Evolutionary conservation across 2,329 filamentous ascomycete genomes (phyloP).

Genomic region (Pseudonectria foliicola): DNA sequence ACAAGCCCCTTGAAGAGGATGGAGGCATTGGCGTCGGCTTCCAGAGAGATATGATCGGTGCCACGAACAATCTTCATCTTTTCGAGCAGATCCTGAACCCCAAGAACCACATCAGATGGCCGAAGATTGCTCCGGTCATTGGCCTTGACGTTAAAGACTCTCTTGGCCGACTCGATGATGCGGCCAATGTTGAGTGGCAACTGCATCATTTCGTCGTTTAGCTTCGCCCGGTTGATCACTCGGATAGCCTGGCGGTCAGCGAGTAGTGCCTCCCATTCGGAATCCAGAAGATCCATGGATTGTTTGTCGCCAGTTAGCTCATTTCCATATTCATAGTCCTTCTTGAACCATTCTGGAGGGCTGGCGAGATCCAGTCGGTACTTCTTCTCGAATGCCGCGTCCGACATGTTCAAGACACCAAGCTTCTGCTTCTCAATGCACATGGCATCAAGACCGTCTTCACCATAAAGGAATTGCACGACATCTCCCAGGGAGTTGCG

Average conservation of each 20-base stretch:
- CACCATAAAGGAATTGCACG: constrained; percentile 94
- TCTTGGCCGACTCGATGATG: constrained; percentile 84
- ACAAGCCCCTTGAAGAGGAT: constrained; percentile 88
- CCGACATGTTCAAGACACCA: constrained; percentile 75
- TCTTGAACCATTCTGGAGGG: constrained; percentile 53
- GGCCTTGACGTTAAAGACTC: constrained; percentile 84
- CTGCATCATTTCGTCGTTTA: constrained; percentile 80
- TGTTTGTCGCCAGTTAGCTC: constrained; percentile 83
- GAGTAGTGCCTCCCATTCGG: constrained; percentile 74
- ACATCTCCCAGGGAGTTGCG: constrained; percentile 95
- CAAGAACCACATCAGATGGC: constrained; percentile 78
- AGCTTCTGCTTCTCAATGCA: constrained; percentile 90
- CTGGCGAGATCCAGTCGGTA: constrained; percentile 71
- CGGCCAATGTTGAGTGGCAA: constrained; percentile 86
- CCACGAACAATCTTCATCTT: constrained; percentile 82
- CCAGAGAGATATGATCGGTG: constrained; percentile 68
- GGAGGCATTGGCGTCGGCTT: constrained; percentile 84
- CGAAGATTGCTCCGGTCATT: constrained; percentile 81
- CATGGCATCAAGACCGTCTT: constrained; percentile 90
- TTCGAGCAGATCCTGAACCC: constrained; percentile 66
- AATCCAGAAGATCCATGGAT: constrained; percentile 78
- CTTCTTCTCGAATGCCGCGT: constrained; percentile 68
- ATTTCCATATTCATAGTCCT: constrained; percentile 64
- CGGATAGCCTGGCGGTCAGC: constrained; percentile 72
- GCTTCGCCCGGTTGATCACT: constrained; percentile 55